Conservation (phyloP, 176 grass and related monocot genomes). For the Triticum urartu region DNA sequence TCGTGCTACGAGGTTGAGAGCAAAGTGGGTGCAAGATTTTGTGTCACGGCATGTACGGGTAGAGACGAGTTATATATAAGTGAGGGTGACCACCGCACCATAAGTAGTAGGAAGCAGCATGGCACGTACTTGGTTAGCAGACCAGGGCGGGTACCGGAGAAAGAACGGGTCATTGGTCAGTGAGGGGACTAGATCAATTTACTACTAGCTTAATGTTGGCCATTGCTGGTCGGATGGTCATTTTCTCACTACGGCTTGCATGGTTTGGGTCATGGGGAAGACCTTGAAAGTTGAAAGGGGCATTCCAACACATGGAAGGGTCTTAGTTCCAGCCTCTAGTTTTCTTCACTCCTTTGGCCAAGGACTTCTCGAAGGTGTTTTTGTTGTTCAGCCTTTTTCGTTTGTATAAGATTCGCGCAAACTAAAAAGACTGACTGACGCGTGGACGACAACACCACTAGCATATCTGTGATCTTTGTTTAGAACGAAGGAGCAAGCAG, state of each 20-base stretch:
- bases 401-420: too few species aligned
- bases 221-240: constrained; percentile 39
- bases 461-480: too few species aligned
- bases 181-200: not conserved
- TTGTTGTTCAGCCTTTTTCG: too few species aligned
- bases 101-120: constrained; percentile 33
- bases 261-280: constrained; percentile 46
- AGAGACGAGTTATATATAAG: not conserved
- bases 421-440: too few species aligned
- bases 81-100: not conserved
- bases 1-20: too few species aligned
- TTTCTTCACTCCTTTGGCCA: constrained; percentile 10
- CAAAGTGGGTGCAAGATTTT: not conserved
- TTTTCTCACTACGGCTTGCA: constrained; percentile 22
- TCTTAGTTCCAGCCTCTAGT: not conserved
- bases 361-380: not conserved
- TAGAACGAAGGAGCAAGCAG: too few species aligned
- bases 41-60: not conserved
- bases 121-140: constrained; percentile 12
- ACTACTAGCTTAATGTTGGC: not conserved
- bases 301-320: constrained; percentile 44
- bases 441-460: too few species aligned
- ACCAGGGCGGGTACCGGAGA: not conserved
- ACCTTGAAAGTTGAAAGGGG: constrained; percentile 49
- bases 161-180: constrained; percentile 46